A percentile compares a stretch with the other conserved stretches of the same genome.
phyloP scores from a whole-genome alignment of 75 land plant species.

The Pinus albicaulis region DNA sequence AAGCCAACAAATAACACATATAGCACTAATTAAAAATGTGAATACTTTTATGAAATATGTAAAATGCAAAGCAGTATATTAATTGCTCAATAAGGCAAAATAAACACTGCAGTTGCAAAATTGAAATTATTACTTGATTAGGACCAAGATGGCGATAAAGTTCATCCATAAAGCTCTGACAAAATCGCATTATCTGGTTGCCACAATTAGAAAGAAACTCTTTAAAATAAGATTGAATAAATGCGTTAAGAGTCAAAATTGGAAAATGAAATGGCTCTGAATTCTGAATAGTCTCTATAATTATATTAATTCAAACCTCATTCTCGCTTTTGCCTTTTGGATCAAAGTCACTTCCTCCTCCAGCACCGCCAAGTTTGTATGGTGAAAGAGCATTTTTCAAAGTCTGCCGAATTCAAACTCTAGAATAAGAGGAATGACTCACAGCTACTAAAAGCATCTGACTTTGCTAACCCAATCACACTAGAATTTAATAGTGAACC shows the following conservation, averaged over 20 bases:
- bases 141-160: slow-evolving; percentile 87
- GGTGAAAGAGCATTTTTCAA: slow-evolving; percentile 91
- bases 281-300: neutral
- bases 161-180: slow-evolving; percentile 99
- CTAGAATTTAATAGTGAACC: neutral
- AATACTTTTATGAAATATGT: neutral
- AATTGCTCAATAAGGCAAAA: neutral
- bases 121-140: slow-evolving; percentile 60
- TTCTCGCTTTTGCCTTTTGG: slow-evolving; percentile 99
- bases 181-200: slow-evolving; percentile 92
- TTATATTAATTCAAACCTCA: slow-evolving; percentile 52
- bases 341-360: slow-evolving; percentile 99
- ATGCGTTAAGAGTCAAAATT: neutral
- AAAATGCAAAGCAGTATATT: neutral
- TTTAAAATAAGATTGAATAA: slow-evolving; percentile 8
- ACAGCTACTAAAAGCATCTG: neutral
- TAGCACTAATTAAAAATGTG: too few relatives aligned
- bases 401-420: slow-evolving; percentile 48
- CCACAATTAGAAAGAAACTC: neutral
- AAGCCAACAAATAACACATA: slow-evolving; percentile 1
- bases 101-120: too few relatives aligned
- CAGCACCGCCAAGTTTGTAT: slow-evolving; percentile 93
- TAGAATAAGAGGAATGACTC: neutral
- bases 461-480: neutral
- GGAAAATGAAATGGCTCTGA: neutral